Percentiles rank a stretch among this genome's conserved stretches.
phyloP scores from a whole-genome alignment of 2,329 filamentous ascomycete species.

The Zymoseptoria crescenta region DNA sequence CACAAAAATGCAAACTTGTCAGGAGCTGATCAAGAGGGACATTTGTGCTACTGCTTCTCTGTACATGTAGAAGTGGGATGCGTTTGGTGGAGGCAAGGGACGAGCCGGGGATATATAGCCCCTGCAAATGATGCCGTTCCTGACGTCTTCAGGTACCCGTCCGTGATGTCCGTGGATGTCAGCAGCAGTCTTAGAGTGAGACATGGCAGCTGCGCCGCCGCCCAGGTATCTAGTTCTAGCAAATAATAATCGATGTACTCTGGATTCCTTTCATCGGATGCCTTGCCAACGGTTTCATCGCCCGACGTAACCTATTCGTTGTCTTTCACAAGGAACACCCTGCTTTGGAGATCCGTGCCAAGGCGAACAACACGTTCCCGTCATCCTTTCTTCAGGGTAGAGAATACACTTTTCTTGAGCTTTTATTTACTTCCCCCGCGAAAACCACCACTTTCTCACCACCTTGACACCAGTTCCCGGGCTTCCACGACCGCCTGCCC shows the following conservation, averaged over 20 bases:
- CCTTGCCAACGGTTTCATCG: neutral
- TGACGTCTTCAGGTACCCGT: neutral
- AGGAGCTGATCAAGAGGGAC: constrained; percentile 96
- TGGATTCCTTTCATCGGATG: neutral
- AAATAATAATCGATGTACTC: neutral
- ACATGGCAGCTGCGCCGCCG: neutral
- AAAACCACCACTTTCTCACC: neutral
- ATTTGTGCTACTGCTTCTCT: constrained; percentile 83
- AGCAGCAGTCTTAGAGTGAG: neutral
- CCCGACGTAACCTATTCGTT: neutral
- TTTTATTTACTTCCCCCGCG: neutral
- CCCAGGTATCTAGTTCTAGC: neutral
- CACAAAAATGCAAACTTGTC: constrained; percentile 92
- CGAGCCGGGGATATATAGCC: neutral
- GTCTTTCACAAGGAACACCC: neutral
- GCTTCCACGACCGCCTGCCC: neutral
- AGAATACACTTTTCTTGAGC: neutral
- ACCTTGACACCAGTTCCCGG: neutral
- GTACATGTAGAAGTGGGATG: constrained; percentile 58
- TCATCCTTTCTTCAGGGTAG: neutral
- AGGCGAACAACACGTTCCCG: neutral
- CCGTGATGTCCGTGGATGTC: neutral
- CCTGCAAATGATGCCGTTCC: neutral
- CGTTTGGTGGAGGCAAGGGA: neutral
- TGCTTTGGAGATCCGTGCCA: neutral